Conservation (phyloP, 257 asterid species). For the Rhazya stricta region DNA sequence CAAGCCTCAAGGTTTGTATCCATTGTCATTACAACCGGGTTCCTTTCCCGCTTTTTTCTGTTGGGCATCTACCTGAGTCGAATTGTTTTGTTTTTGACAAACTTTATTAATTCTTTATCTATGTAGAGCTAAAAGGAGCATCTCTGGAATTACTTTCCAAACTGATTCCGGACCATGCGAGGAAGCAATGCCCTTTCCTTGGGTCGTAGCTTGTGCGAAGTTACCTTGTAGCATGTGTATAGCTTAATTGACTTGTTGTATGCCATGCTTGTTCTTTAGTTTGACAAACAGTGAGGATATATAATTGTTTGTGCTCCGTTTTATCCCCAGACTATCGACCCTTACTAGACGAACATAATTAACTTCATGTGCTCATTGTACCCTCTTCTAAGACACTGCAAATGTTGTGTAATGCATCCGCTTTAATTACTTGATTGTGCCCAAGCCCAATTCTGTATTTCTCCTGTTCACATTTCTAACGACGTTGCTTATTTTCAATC, state of each 20-base stretch:
- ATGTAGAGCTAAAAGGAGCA: slow-evolving; percentile 69
- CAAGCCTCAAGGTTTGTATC: slow-evolving; percentile 50
- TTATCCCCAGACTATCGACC: background rate
- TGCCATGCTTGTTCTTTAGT: slow-evolving; percentile 4
- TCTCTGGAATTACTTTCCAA: slow-evolving; percentile 54
- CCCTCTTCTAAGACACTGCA: background rate
- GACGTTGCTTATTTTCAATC: no score
- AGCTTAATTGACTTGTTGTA: slow-evolving; percentile 12
- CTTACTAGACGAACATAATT: background rate
- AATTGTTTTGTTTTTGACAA: background rate
- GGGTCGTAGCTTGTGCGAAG: slow-evolving; percentile 28
- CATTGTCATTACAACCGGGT: background rate
- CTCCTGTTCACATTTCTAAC: background rate
- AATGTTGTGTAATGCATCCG: background rate
- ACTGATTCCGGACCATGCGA: slow-evolving; percentile 71
- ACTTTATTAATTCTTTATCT: background rate
- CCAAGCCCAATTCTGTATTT: background rate
- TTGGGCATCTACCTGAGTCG: background rate
- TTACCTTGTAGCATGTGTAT: slow-evolving; percentile 23
- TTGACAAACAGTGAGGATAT: slow-evolving; percentile 9
- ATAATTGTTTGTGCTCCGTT: background rate
- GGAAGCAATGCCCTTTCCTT: slow-evolving; percentile 47
- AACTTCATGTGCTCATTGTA: background rate
- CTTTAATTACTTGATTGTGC: background rate
- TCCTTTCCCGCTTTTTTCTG: background rate